Evolutionary conservation across 331 rosid species (phyloP), one percentile per base, ranked within the genome.

Genomic region (Pyracantha coccinea): DNA sequence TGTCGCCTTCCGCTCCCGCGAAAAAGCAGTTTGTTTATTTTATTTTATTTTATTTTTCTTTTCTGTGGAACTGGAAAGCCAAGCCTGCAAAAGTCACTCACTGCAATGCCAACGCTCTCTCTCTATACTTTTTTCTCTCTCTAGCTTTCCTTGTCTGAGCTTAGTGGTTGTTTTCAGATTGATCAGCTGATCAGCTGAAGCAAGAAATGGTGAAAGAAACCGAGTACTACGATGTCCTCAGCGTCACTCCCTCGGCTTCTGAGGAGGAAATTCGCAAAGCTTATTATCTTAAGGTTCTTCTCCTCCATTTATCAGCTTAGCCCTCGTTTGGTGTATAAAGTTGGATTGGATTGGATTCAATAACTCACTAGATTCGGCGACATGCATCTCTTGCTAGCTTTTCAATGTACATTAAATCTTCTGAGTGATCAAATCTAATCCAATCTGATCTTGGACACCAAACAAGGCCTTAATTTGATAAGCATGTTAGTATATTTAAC

Each of bases 181-280:
- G 55, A 50, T 6, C 55, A 9, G 44, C 44, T 35, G 44, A 35
- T 35, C 44, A 50, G 21, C 55, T 50, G 27, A 27, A 8, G 16
- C 25, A 8, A 32, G 64, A 21, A 10, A 93, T 90, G 99, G 93
- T 83, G 69, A 92, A 85, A 57, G 99, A 94, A 77, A 79, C 91
- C 1, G 97, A 92, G 86, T 92, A 80, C 80, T 94, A 94, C 71
- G 97, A 94, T 38, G 85, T 90, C 74, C 96, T 91, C 54, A 84
- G 88, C 24, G 87, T 95, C 76, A 14, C 74, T 75, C 86, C 93
- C 68, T 85, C 90, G 2, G 92, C 97, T 66, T 84, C 97, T 6
- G 96, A 89, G 25, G 92, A 84, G 27, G 92, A 88, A 83, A 89
- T 95, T 79, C 97, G 97, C 79, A 91, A 86, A 77, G 98, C 98